phyloP scores from a whole-genome alignment of 805 yeast species.

The Cyberlindnera sargentensis region DNA sequence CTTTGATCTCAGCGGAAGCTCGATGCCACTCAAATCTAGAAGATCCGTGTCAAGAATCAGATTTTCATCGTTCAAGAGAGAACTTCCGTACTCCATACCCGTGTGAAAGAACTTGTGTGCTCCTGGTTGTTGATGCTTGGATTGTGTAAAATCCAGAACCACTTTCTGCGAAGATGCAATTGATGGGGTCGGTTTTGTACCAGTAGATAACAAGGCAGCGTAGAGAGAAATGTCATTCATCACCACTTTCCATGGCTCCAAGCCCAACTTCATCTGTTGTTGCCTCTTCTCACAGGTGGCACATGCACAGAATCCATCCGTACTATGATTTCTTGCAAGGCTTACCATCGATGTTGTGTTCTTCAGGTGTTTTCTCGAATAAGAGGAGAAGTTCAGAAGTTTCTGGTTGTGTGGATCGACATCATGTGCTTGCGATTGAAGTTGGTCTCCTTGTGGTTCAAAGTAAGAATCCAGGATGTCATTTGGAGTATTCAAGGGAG shows the following conservation, averaged over 20 bases:
- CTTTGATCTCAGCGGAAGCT: not conserved
- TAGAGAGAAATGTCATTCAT: slow-evolving; percentile 31
- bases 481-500: not conserved
- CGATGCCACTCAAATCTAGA: slow-evolving; percentile 4
- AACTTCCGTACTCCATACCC: not conserved
- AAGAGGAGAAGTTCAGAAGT: slow-evolving; percentile 4
- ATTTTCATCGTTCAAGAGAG: slow-evolving; percentile 11
- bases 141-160: slow-evolving; percentile 20
- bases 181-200: slow-evolving; percentile 11
- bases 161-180: slow-evolving; percentile 12
- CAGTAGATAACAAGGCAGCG: slow-evolving; percentile 33
- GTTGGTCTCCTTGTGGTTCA: not conserved
- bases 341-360: slow-evolving; percentile 5
- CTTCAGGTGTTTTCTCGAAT: slow-evolving; percentile 6
- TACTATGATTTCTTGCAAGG: slow-evolving; percentile 5
- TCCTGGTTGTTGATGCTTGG: slow-evolving; percentile 10
- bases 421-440: not conserved
- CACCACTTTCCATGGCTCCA: slow-evolving; percentile 25
- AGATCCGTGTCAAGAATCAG: slow-evolving; percentile 12
- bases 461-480: too few species aligned
- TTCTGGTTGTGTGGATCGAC: too few species aligned
- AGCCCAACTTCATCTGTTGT: not conserved
- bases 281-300: slow-evolving; percentile 5
- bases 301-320: slow-evolving; percentile 2
- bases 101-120: not conserved